Evolutionary conservation across 441 rosid genomes (phyloP).

Genomic region (Geranium incanum): DNA sequence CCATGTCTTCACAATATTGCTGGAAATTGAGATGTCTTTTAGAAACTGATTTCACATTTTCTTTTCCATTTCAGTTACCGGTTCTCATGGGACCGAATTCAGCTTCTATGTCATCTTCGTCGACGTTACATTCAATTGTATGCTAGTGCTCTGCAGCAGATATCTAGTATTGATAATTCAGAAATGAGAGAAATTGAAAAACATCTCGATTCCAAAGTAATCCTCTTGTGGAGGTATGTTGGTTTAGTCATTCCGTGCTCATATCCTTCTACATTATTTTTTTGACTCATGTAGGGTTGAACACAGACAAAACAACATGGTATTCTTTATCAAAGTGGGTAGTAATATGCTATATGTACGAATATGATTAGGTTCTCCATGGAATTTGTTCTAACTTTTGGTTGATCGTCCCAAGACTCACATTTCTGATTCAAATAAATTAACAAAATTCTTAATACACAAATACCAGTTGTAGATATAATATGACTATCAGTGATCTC

Average conservation of each 20-base stretch:
- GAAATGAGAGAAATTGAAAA: conserved; percentile 85
- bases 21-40: not conserved
- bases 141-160: conserved; percentile 69
- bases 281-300: too few relatives aligned
- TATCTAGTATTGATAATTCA: conserved; percentile 39
- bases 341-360: too few relatives aligned
- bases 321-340: too few relatives aligned
- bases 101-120: conserved; percentile 73
- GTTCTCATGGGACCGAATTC: conserved; percentile 85
- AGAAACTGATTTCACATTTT: conserved; percentile 21
- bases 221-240: conserved; percentile 88
- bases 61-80: conserved; percentile 45
- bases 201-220: conserved; percentile 88
- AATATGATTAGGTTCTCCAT: too few relatives aligned
- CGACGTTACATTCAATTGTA: conserved; percentile 78
- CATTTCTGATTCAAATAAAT: too few relatives aligned
- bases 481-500: too few relatives aligned
- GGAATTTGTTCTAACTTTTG: too few relatives aligned
- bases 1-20: not conserved
- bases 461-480: too few relatives aligned
- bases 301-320: too few relatives aligned
- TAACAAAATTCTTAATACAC: too few relatives aligned
- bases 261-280: too few relatives aligned
- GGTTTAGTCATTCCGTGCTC: not conserved
- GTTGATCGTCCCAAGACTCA: too few relatives aligned